A percentile compares a stretch with the other conserved stretches of the same genome.
These are phyloP conservation scores for Conringia planisiliqua DNA, from an alignment of 345 rosid genomes.

Conservation along the genomic window DNA sequence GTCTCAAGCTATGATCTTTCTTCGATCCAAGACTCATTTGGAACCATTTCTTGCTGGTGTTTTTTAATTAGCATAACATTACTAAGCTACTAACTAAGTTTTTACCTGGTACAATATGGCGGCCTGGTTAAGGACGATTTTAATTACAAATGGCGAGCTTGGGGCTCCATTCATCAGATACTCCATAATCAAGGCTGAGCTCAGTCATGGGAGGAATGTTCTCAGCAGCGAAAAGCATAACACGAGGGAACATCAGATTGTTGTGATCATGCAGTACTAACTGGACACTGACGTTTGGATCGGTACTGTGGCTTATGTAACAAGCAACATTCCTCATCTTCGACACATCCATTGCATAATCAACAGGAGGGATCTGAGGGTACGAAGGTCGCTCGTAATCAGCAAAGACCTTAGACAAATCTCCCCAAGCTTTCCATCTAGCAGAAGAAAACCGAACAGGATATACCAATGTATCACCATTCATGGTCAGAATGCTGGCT, in stretches of 20 bases:
- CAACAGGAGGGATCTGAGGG: slow-evolving; percentile 78
- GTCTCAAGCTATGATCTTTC: not conserved
- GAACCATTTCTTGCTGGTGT: not conserved
- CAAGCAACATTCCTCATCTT: slow-evolving; percentile 94
- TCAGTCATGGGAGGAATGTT: slow-evolving; percentile 87
- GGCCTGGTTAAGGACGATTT: slow-evolving; percentile 11
- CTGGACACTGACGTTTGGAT: slow-evolving; percentile 87
- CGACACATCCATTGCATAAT: slow-evolving; percentile 92
- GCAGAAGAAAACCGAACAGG: slow-evolving; percentile 63
- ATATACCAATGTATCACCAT: slow-evolving; percentile 73
- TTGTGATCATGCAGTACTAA: slow-evolving; percentile 80
- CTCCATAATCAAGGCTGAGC: slow-evolving; percentile 94
- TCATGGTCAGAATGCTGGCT: slow-evolving; percentile 72
- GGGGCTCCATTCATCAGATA: slow-evolving; percentile 68
- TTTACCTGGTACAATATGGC: slow-evolving; percentile 17
- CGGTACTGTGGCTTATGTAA: slow-evolving; percentile 80
- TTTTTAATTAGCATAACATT: not conserved
- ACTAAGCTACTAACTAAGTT: not conserved
- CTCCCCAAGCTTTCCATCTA: slow-evolving; percentile 87
- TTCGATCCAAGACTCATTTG: not conserved
- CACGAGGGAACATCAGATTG: slow-evolving; percentile 81
- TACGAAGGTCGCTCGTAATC: slow-evolving; percentile 52
- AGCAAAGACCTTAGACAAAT: slow-evolving; percentile 63
- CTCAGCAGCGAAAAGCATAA: slow-evolving; percentile 89
- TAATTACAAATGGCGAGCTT: slow-evolving; percentile 78